Evolutionary conservation across 2,329 filamentous ascomycete genomes (phyloP), one percentile per base, ranked within the genome.

Genomic region (Phymatotrichopsis omnivora): DNA sequence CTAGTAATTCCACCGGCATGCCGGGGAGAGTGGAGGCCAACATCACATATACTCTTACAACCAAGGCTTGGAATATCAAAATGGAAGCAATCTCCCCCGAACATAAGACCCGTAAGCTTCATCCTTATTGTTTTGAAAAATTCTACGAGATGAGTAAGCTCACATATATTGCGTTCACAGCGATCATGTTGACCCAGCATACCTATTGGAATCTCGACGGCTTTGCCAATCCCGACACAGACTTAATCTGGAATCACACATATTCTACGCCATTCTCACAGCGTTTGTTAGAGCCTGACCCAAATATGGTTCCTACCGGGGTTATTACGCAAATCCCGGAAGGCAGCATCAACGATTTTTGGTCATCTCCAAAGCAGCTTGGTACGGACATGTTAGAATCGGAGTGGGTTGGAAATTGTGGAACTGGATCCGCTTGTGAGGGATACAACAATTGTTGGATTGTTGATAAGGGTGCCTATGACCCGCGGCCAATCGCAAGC

Each of bases 121-220:
- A n/a, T 29, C 29, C 5, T 7, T 5, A 16, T 14, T 16, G n/a
- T n/a, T 33, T 24, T 5, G 5, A 4, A 2, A 2, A 17, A 2
- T 7, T 36, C 16, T 12, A 14, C 5, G n/a, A 25, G 3, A 4
- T 11, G 6, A 11, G 25, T 12, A n/a, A 24, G 14, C 37, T 46
- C 34, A 46, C 12, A 19, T 19, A 14, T 7, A 11, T 11, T 24
- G 16, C 28, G 11, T 23, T 17, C 24, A n/a, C 12, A 51, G 48
- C 83, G 39, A 84, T 89, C 62, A 87, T 89, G 82, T 71, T 89
- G 47, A 82, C 74, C 60, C 76, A 77, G 34, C 77, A 80, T 63
- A 75, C 74, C 6, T 89, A 89, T 70, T 89, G 82, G 82, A 87
- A 87, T 62, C 68, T 89, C 34, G 82, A 87, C 58, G 83, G 78